phyloP scores from a whole-genome alignment of 441 rosid species.

The Syzygium syzygioides region DNA sequence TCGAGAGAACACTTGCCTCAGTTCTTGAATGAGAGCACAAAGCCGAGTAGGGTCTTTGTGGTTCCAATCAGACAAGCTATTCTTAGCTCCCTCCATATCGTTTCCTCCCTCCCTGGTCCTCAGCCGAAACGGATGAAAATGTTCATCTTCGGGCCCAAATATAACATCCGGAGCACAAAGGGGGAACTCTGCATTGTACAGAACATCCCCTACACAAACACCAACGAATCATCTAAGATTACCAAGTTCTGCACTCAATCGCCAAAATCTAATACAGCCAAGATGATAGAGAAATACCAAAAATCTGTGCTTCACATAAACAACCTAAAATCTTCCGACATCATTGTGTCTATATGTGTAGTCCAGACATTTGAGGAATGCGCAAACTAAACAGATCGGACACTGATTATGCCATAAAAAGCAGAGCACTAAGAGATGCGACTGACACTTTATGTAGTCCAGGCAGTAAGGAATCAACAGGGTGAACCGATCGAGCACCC shows the following conservation, averaged over 20 bases:
- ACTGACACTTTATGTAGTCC: conserved; percentile 75
- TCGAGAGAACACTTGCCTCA: conserved; percentile 43
- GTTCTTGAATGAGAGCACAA: conserved; percentile 52
- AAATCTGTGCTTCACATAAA: neutral
- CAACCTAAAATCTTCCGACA: neutral
- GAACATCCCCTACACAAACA: conserved; percentile 61
- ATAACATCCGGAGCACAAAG: conserved; percentile 74
- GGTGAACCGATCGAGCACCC: conserved; percentile 72
- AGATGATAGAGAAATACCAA: neutral
- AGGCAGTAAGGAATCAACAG: conserved; percentile 86
- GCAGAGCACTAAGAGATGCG: neutral
- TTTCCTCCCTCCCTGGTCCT: conserved; percentile 20
- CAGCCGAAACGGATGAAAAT: conserved; percentile 47
- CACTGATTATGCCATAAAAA: neutral
- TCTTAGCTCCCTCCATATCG: conserved; percentile 18
- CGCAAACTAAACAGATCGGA: neutral
- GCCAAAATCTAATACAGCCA: neutral
- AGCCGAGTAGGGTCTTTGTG: conserved; percentile 58
- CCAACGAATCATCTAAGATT: neutral
- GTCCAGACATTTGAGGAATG: neutral
- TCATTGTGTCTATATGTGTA: neutral
- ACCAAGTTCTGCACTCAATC: neutral
- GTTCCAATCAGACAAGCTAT: conserved; percentile 58
- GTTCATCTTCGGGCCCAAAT: conserved; percentile 77
- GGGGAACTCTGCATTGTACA: conserved; percentile 79